Evolutionary conservation across 2,329 filamentous ascomycete species (phyloP), one percentile per base, ranked within the genome.

Genomic region (Aspergillus texensis): DNA sequence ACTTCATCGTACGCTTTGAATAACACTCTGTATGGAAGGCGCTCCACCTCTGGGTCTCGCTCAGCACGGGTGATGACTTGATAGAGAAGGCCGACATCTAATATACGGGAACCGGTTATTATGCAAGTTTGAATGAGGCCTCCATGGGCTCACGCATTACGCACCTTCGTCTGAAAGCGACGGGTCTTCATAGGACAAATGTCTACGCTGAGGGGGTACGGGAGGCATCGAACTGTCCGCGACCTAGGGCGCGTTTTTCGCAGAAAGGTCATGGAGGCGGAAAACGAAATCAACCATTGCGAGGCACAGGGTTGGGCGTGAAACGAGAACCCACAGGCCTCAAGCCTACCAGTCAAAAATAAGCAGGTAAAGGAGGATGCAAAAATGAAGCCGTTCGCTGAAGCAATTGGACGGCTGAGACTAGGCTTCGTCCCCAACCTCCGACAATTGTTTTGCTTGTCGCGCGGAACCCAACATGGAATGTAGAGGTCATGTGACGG

Each of bases 1-100:
- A 94, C 84, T 61, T 87, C 83, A 73, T 95, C 90, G 74, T 96
- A 96, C 34, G 92, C 92, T 59, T 85, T 84, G 78, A 96, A 96
- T 21, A 97, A 85, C 11, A 92, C 92, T 72, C 89, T 88, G 62
- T 90, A 92, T 4, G 91, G 89, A 26, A 91, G 83, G 61, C 86
- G 85, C 70, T 90, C 86, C 56, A 84, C 84, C 62, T 89, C 85
- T 1, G 87, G 83, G 34, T 91, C 84, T 46, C 86, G 81, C 78
- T 94, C 88, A 50, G 92, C 93, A 70, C 85, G 84, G 65, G 83
- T 82, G 72, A 96, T 89, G 72, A 97, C 91, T 63, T 90, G 85
- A 77, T 93, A 90, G 62, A 97, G 84, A 65, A 93, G 84, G 65
- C 86, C 85, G 76, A 97, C 91, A 81, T 96, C 94, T 93, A 68